A percentile compares a stretch with the other conserved stretches of the same genome.
phyloP scores from a whole-genome alignment of 192 early-diverging fungal genomes.

The Linderina pennispora region DNA sequence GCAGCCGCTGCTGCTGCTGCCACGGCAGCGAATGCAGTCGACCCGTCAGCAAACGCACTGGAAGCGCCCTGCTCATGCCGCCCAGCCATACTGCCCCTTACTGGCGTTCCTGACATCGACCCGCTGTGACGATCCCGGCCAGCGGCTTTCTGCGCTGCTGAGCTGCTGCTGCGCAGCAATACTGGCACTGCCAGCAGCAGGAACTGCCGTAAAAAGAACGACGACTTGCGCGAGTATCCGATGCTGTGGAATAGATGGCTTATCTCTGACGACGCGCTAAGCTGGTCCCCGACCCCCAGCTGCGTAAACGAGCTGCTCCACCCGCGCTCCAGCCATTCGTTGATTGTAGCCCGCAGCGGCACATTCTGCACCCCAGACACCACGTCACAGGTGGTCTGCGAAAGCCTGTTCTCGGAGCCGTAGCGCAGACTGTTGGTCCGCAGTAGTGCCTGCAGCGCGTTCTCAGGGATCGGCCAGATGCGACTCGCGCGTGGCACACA shows the following conservation, averaged over 20 bases:
- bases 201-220: constrained; percentile 42
- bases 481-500: constrained; percentile 26
- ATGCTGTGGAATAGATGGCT: constrained; percentile 15
- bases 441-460: constrained; percentile 16
- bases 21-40: constrained; percentile 37
- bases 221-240: constrained; percentile 28
- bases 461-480: constrained; percentile 12
- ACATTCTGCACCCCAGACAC: constrained; percentile 13
- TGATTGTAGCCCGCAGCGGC: constrained; percentile 13
- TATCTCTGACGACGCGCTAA: constrained; percentile 23
- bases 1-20: constrained; percentile 25
- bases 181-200: constrained; percentile 29
- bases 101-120: constrained; percentile 4
- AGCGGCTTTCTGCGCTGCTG: constrained; percentile 5
- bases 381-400: constrained; percentile 14
- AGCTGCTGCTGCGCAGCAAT: constrained; percentile 37
- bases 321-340: constrained; percentile 34
- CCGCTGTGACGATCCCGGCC: background rate
- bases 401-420: background rate
- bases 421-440: constrained; percentile 1
- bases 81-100: background rate
- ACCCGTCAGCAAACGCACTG: constrained; percentile 31
- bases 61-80: constrained; percentile 15
- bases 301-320: constrained; percentile 20
- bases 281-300: constrained; percentile 31